phyloP scores from a whole-genome alignment of 2,329 filamentous ascomycete genomes.

The Botrytis pseudocinerea region DNA sequence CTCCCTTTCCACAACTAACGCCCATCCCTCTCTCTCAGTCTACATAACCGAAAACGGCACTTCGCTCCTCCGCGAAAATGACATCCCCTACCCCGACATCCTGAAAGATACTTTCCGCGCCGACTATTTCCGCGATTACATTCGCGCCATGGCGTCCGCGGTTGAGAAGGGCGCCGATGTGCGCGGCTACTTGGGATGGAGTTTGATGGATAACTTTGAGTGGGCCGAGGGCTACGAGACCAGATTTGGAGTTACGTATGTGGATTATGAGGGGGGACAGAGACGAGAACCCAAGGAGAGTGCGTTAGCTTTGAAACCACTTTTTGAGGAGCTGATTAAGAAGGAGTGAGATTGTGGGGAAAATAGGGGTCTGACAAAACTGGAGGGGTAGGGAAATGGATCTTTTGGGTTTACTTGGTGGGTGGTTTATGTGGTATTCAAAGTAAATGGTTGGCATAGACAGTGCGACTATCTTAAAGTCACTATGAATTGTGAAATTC shows the following conservation, averaged over 20 bases:
- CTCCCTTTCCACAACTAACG: neutral
- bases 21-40: neutral
- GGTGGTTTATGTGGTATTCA: neutral
- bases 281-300: slow-evolving; percentile 84
- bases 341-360: slow-evolving; percentile 47
- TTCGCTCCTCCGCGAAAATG: slow-evolving; percentile 79
- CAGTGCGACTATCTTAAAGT: neutral
- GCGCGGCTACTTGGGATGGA: slow-evolving; percentile 82
- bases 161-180: slow-evolving; percentile 76
- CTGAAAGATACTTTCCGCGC: slow-evolving; percentile 80
- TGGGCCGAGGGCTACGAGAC: slow-evolving; percentile 83
- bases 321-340: slow-evolving; percentile 71
- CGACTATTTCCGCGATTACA: slow-evolving; percentile 76
- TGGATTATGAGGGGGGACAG: slow-evolving; percentile 79
- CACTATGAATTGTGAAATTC: neutral
- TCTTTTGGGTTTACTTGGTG: neutral
- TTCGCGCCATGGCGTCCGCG: slow-evolving; percentile 74
- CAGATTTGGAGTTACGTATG: slow-evolving; percentile 79
- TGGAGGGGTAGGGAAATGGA: neutral
- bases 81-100: slow-evolving; percentile 68
- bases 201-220: slow-evolving; percentile 66
- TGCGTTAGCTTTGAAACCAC: slow-evolving; percentile 66
- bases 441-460: neutral
- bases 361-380: neutral
- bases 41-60: slow-evolving; percentile 91